Evolutionary conservation across 2,329 filamentous ascomycete genomes (phyloP).

Genomic region (Pleomassaria siparia): DNA sequence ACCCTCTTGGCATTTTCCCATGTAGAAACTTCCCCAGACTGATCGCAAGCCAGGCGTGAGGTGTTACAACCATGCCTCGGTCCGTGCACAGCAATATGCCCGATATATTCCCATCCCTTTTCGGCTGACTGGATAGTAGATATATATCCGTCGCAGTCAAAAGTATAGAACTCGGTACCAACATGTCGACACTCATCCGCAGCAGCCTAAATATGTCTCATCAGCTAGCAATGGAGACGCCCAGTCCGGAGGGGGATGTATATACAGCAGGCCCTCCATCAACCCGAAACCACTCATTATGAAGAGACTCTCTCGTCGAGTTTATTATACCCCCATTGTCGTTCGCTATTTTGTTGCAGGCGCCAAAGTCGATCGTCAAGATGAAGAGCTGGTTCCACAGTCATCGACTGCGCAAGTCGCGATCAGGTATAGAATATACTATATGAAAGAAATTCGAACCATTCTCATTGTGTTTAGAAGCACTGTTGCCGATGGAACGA

Average conservation of each 20-base stretch:
- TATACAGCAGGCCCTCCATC: constrained; percentile 12
- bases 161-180: constrained; percentile 17
- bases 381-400: constrained; percentile 28
- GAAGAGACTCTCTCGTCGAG: constrained; percentile 4
- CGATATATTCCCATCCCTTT: constrained; percentile 13
- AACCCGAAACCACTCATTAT: constrained; percentile 3
- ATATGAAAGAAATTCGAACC: too few relatives aligned
- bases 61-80: constrained; percentile 18
- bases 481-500: constrained; percentile 11
- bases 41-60: constrained; percentile 17
- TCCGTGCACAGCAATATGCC: constrained; percentile 17
- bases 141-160: constrained; percentile 7
- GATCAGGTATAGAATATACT: constrained; percentile 17
- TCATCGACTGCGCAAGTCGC: constrained; percentile 19
- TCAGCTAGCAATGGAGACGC: constrained; percentile 6
- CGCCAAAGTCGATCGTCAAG: not conserved
- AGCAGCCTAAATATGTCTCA: constrained; percentile 28
- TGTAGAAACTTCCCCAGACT: constrained; percentile 13
- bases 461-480: constrained; percentile 11
- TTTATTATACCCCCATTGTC: not conserved
- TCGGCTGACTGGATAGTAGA: constrained; percentile 13
- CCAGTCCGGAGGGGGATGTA: constrained; percentile 11
- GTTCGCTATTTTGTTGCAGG: not conserved
- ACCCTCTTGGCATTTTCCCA: constrained; percentile 11
- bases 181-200: constrained; percentile 16